Evolutionary conservation across 2,329 filamentous ascomycete genomes (phyloP), one percentile per base, ranked within the genome.

Genomic region (Alternaria longipes): DNA sequence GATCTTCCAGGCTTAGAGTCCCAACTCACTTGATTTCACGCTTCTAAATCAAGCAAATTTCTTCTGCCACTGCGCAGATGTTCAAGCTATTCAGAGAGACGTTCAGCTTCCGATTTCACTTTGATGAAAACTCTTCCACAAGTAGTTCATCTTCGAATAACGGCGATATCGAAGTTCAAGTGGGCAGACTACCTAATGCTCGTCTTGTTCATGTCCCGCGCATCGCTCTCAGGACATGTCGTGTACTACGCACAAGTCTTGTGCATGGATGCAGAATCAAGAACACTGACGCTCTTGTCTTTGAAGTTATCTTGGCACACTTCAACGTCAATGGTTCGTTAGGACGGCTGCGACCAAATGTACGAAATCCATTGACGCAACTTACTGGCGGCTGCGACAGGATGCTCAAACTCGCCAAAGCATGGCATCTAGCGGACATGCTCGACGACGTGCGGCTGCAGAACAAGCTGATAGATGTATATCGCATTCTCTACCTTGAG

Each of bases 401-500:
- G 32, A 46, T 69, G 40, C 54, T 64, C 18, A 60, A 56, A 11
- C 60, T 71, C 20, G 64, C 56, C 1, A 65, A 69, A 30, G 61
- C 59, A 14, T 70, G 67, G 63, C 58, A 64, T 30, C 26, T 69
- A 3, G 56, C 52, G 5, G 49, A 65, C 8, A 63, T 60, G 54
- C 52, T 71, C 22, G 42, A 54, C 3, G 47, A 65, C 12, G 38
- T 52, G 1, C 46, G 56, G 2, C 24, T 70, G 12, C 64, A 67
- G 22, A 64, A 66, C 28, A 52, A 53, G 18, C 47, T 71, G 11
- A 32, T 66, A n/a, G 57, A 62, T 22, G 55, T 56, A 1, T 71
- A 60, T 22, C 59, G 63, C 45, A 8, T 53, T 18, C 38, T 38
- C 22, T 68, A 68, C 40, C 26, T 38, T 2, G 30, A 54, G 16